Base-by-base conservation (phyloP, 768 basidiomycete genomes). In the Naganishia onofrii region DNA sequence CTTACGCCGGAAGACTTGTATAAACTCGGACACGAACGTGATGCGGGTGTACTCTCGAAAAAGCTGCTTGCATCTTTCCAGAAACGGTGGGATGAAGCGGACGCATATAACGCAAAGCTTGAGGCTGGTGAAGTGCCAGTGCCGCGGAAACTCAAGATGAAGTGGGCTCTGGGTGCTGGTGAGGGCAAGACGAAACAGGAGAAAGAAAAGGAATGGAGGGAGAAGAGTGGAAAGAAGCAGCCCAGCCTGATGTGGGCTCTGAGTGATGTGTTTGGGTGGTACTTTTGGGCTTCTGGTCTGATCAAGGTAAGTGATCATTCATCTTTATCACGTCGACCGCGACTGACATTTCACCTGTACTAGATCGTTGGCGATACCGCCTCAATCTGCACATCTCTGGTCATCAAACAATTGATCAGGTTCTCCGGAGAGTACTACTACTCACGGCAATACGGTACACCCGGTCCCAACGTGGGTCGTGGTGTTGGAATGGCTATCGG, bases 1-100 rank as follows among this genome's bases (percentile, higher is more conserved):
- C 84, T 95, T 2, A 89, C 92, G 75, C 87, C 88, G 0, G 81
- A 88, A 0, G 92, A 94, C 80, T 83, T 94, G 3, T 93, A 88
- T 84, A 89, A 87, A 79, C 86, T 93, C 29, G 87, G 87, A 69
- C 85, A 87, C 44, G 78, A 85, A 26, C 85, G 87, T 29, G 83
- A 85, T 1, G 85, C 92, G 0, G 84, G 83, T 0, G 75, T 81
- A 19, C 86, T 92, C 46, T 89, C 90, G 2, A 82, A 86, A 0
- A 82, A 84, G 42, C 89, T 95, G 48, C 83, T 85, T 23, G 79
- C 79, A 3, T 89, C 89, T 0, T 93, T 89, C 76, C 86, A 88
- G 26, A 79, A 83, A 19, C 84, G 90, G 1, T 79, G 82, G 32
- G 81, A 81, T 70, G 83, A 82, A 48, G 90, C 90, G 0, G 83